Evolutionary conservation across 176 grass and related monocot species (phyloP).

Genomic region (Hyparrhenia diplandra): DNA sequence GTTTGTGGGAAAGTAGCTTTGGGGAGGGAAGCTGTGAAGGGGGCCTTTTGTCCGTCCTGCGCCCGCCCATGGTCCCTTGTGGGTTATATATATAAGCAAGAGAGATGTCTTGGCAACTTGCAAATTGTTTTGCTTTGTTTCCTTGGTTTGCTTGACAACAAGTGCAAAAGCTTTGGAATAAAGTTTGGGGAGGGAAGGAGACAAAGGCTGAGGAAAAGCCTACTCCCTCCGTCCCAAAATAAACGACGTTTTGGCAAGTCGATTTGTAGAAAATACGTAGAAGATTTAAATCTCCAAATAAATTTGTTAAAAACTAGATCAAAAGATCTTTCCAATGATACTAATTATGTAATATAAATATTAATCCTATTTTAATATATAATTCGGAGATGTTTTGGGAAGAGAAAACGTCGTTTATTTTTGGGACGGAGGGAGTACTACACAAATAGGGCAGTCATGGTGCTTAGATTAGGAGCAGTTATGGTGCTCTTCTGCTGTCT

Average conservation of each 20-base stretch:
- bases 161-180: conserved; percentile 32
- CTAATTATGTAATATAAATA: too few relatives aligned
- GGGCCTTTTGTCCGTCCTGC: conserved; percentile 35
- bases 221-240: too few relatives aligned
- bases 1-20: conserved; percentile 32
- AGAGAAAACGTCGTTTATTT: too few relatives aligned
- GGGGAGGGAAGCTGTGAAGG: conserved; percentile 1
- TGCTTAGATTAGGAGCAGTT: not conserved
- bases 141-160: conserved; percentile 24
- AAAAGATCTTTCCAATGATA: too few relatives aligned
- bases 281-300: too few relatives aligned
- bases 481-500: not conserved
- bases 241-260: too few relatives aligned
- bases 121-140: conserved; percentile 2
- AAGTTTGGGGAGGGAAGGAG: conserved; percentile 32
- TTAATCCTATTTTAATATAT: too few relatives aligned
- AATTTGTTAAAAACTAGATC: too few relatives aligned
- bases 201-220: conserved; percentile 34
- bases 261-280: too few relatives aligned
- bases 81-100: conserved; percentile 38
- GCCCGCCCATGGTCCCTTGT: not conserved
- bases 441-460: conserved; percentile 12
- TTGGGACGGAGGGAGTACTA: too few relatives aligned
- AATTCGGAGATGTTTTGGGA: too few relatives aligned
- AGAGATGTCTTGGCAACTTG: conserved; percentile 24